phyloP scores from a whole-genome alignment of 1,139 yeast species.

The Schwanniomyces etchellsii region DNA sequence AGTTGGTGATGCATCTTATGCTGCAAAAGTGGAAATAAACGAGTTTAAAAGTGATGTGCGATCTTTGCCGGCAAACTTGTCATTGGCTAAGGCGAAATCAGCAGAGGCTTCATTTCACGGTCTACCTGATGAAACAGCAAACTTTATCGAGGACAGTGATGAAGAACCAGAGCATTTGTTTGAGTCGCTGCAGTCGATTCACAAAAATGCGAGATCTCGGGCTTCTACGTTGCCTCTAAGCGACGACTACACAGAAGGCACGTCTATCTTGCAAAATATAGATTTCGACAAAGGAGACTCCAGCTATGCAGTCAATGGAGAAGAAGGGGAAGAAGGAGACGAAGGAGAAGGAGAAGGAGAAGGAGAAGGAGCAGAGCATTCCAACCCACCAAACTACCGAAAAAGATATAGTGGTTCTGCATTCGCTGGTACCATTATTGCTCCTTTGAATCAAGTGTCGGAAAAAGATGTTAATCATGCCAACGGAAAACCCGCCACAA shows the following conservation, averaged over 20 bases:
- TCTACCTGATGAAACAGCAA: background rate
- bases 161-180: slow-evolving; percentile 1
- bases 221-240: background rate
- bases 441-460: background rate
- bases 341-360: background rate
- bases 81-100: no score
- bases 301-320: background rate
- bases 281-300: background rate
- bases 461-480: background rate
- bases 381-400: background rate
- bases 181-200: background rate
- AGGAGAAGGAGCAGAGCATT: background rate
- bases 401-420: background rate
- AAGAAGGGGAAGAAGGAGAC: background rate
- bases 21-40: no score
- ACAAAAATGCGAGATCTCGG: background rate
- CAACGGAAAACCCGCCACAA: background rate
- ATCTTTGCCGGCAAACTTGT: no score
- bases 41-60: no score
- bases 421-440: no score
- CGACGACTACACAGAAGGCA: background rate
- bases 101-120: no score
- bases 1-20: no score
- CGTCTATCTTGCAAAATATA: background rate
- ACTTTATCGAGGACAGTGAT: slow-evolving; percentile 1